Percentiles rank a stretch among this genome's conserved stretches.
Evolutionary conservation across 2,329 filamentous ascomycete species (phyloP).

Genomic region (Paecilomyces variotii): DNA sequence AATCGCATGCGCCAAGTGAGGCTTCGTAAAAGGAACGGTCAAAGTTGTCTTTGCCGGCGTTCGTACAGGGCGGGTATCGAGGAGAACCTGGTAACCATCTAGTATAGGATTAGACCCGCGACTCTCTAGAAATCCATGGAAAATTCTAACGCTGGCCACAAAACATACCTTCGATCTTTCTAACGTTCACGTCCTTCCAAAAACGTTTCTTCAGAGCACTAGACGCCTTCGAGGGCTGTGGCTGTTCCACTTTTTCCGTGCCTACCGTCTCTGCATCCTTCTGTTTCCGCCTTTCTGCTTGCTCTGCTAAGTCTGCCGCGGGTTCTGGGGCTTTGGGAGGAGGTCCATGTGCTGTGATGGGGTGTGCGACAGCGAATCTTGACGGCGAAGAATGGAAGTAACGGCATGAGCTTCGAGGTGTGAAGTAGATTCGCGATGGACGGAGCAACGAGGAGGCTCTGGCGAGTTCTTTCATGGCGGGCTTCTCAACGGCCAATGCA

Average conservation of each 20-base stretch:
- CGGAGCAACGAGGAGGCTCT: constrained; percentile 13
- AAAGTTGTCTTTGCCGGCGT: constrained; percentile 67
- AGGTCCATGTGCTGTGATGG: constrained; percentile 52
- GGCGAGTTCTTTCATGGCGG: constrained; percentile 15
- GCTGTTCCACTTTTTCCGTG: constrained; percentile 37
- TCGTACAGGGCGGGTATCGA: constrained; percentile 73
- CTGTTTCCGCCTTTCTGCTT: constrained; percentile 38
- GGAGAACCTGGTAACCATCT: constrained; percentile 56
- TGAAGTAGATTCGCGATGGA: constrained; percentile 10
- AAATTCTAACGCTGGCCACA: neutral
- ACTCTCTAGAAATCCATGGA: neutral
- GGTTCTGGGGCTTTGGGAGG: constrained; percentile 51
- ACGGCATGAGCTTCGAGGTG: constrained; percentile 14
- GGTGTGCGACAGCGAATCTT: constrained; percentile 47
- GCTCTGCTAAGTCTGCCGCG: constrained; percentile 40
- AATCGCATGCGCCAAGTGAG: constrained; percentile 72
- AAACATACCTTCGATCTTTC: constrained; percentile 54
- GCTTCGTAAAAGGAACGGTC: constrained; percentile 65
- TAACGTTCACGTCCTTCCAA: constrained; percentile 76
- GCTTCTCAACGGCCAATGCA: neutral
- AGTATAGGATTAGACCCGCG: constrained; percentile 1
- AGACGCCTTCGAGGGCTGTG: constrained; percentile 22
- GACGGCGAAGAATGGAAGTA: constrained; percentile 26
- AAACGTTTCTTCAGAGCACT: constrained; percentile 62
- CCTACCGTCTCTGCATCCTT: constrained; percentile 44